Percentiles rank a stretch among this genome's conserved stretches.
Conservation (phyloP, 1,284 basidiomycete species). For the Megacollybia platyphylla region DNA sequence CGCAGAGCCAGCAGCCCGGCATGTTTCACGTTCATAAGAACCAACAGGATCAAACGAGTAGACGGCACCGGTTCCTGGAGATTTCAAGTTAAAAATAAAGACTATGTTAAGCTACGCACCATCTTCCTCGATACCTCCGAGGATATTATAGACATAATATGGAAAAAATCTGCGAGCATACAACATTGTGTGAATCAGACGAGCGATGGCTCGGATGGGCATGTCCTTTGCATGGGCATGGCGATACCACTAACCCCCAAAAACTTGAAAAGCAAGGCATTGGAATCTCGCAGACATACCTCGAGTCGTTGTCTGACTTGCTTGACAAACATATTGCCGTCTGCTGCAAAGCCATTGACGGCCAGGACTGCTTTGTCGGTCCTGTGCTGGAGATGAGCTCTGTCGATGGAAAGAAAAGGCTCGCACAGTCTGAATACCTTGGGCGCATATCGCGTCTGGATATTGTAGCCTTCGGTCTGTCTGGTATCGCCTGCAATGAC, state of each 20-base stretch:
- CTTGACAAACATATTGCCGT: conserved; percentile 94
- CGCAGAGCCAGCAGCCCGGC: conserved; percentile 87
- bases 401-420: background rate
- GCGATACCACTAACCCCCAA: conserved; percentile 69
- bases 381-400: conserved; percentile 25
- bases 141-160: conserved; percentile 92
- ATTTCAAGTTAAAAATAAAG: background rate
- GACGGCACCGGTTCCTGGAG: conserved; percentile 78
- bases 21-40: conserved; percentile 89
- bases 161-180: conserved; percentile 93
- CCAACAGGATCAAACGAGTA: conserved; percentile 97
- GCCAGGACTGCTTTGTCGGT: conserved; percentile 90
- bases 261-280: conserved; percentile 6
- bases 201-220: conserved; percentile 83
- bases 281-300: conserved; percentile 29
- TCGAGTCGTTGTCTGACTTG: conserved; percentile 87
- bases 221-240: conserved; percentile 92
- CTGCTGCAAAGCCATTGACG: conserved; percentile 90
- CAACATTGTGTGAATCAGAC: conserved; percentile 92
- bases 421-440: conserved; percentile 72
- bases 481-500: conserved; percentile 93
- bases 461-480: conserved; percentile 88
- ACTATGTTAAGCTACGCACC: conserved; percentile 38
- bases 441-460: conserved; percentile 93
- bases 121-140: conserved; percentile 89